Evolutionary conservation across 805 yeast species (phyloP), one percentile per base, ranked within the genome.

Genomic region (Kluyveromyces siamensis): DNA sequence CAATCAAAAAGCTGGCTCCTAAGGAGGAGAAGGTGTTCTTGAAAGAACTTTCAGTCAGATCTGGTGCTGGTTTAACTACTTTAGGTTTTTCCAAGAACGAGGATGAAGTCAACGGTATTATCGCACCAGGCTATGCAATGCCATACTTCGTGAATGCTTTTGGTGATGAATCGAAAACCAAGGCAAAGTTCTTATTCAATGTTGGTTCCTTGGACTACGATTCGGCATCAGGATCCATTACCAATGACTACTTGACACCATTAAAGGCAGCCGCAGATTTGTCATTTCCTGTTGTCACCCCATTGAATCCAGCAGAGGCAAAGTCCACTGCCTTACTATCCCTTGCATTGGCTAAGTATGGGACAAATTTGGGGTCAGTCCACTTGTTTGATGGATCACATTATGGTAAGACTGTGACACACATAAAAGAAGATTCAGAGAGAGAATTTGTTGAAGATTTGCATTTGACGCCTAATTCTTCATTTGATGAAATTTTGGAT

Each of bases 351-450:
- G 82, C 90, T 18, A 72, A 77, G 33, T 57, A 71, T 41, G 54
- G 56, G 5, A 41, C 36, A 2, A 37, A 49, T 6, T 67, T 68
- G 27, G 63, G 95, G 2, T 74, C 83, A 13, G 63, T 88, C 48
- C 82, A 86, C 65, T 72, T 87, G 52, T 87, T 83, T 62, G 96
- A 90, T 65, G 97, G 96, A 35, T 73, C 85, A 13, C 75, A 80
- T 38, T 56, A 57, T 33, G 45, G 61, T 10, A 61, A 56, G 39
- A 53, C 66, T 38, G 52, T 54, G 30, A 40, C 53, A 19, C 51
- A 52, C 37, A 52, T 58, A 35, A 49, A 46, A 10, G 58, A 56
- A 40, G 50, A 50, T 30, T n/a, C 46, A 3, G 50, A 53, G 25
- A 48, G 53, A 8, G 52, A 43, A 13, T 39, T 55, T 14, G 51